phyloP scores from a whole-genome alignment of 345 rosid species.

The Acer saccharum region DNA sequence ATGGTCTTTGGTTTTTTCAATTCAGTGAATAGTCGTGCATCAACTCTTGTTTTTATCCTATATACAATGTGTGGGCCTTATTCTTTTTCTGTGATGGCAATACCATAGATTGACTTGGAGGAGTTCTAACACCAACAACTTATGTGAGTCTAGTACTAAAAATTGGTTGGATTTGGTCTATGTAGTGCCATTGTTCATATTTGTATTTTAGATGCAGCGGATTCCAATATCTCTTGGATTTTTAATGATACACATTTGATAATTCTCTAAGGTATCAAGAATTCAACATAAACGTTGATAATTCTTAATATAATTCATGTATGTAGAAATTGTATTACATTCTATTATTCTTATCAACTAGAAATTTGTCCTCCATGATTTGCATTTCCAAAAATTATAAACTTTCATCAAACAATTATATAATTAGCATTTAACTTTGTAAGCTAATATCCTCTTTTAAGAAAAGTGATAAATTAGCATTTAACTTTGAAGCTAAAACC shows the following conservation, averaged over 20 bases:
- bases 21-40: background rate
- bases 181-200: too few relatives aligned
- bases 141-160: background rate
- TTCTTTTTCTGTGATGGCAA: background rate
- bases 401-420: too few relatives aligned
- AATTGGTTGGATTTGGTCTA: conserved; percentile 1
- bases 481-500: too few relatives aligned
- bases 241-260: background rate
- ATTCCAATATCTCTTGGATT: background rate
- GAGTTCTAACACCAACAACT: background rate
- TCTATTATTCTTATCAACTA: conserved; percentile 8
- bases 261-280: background rate
- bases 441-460: too few relatives aligned
- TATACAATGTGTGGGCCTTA: background rate
- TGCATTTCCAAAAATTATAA: too few relatives aligned
- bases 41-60: background rate
- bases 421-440: too few relatives aligned
- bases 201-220: background rate
- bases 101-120: background rate
- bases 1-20: background rate
- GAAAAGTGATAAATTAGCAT: too few relatives aligned
- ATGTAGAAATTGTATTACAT: background rate
- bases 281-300: background rate
- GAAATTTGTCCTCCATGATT: too few relatives aligned
- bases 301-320: background rate